Base-by-base conservation (phyloP, 1,284 basidiomycete genomes). In the Phaffia rhodozyma region DNA sequence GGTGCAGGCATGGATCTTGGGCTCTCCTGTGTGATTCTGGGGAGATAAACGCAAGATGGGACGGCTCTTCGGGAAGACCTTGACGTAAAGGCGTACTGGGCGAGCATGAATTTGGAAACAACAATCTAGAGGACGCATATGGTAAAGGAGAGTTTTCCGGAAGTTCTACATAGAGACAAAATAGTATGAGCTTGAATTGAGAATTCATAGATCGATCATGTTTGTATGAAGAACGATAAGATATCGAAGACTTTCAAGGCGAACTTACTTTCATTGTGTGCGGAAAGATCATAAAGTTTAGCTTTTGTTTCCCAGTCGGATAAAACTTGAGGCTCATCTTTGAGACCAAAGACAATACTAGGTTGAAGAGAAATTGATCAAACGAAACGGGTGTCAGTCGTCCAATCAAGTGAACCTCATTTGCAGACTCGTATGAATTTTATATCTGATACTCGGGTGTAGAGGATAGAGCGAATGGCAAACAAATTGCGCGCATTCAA, bases 321-420 rank as follows among this genome's bases (percentile, higher is more conserved):
- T 23, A 66, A 34, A 20, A 66, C 16, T 30, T 66, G 64, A 13
- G 64, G 64, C 55, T 66, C 64, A 43, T 66, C 64, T 20, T 51
- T 58, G 38, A 66, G 54, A n/a, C 64, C 59, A 38, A 66, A 66
- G 27, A 53, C 48, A 23, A 66, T 52, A 2, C 49, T 56, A 51
- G 25, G 30, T 20, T 20, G 2, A 5, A 4, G 23, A 1, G 25
- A 23, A 27, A n/a, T 27, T 6, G 30, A 13, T n/a, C 11, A 52
- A 9, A 21, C 16, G 2, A 11, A 43, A 43, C 7, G 13, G 6
- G 13, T 16, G 38, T 43, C 38, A 43, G 38, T 11, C 13, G 5
- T 43, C 13, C 38, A 43, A 43, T 16, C 38, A 11, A 9, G 38
- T 16, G 6, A 16, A 16, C 13, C 38, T 5, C 16, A 43, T 43